Conservation (phyloP, 495 filamentous ascomycete genomes). For the Lasiosphaeriaceae sp. region DNA sequence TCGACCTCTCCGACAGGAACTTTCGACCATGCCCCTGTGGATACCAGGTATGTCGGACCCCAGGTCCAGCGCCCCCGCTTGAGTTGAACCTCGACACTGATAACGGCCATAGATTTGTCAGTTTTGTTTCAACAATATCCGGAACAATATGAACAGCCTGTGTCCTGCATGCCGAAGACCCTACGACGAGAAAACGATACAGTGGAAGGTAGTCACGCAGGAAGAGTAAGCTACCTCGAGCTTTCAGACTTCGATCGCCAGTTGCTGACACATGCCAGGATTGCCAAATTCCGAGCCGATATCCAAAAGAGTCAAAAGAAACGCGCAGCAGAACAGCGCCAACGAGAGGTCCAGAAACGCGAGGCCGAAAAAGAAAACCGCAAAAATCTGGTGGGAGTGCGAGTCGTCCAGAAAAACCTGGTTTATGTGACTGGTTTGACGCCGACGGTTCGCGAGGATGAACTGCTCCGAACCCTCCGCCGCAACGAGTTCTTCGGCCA, state of each 20-base stretch:
- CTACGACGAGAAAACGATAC: constrained; percentile 94
- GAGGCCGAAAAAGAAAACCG: constrained; percentile 93
- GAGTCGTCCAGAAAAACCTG: constrained; percentile 96
- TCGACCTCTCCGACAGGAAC: constrained; percentile 94
- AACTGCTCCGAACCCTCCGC: constrained; percentile 80
- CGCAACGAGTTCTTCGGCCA: constrained; percentile 93
- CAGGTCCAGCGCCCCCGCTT: neutral
- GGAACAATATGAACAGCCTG: constrained; percentile 87
- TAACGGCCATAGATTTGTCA: constrained; percentile 77
- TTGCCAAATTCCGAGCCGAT: constrained; percentile 73
- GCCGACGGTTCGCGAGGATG: constrained; percentile 85
- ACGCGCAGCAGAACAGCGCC: constrained; percentile 75
- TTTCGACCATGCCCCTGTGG: constrained; percentile 98
- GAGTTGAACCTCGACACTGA: constrained; percentile 19
- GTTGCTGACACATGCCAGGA: constrained; percentile 34
- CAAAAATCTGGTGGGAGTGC: constrained; percentile 89
- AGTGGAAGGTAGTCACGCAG: constrained; percentile 86
- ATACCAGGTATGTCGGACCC: constrained; percentile 68
- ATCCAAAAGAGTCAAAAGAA: constrained; percentile 86
- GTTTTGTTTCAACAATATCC: constrained; percentile 99
- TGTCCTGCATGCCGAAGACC: constrained; percentile 93
- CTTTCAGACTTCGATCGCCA: neutral
- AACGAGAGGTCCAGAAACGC: constrained; percentile 91
- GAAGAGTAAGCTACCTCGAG: constrained; percentile 66
- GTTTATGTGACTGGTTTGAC: constrained; percentile 96